Evolutionary conservation across 345 rosid species (phyloP).

Genomic region (Fremontodendron californicum): DNA sequence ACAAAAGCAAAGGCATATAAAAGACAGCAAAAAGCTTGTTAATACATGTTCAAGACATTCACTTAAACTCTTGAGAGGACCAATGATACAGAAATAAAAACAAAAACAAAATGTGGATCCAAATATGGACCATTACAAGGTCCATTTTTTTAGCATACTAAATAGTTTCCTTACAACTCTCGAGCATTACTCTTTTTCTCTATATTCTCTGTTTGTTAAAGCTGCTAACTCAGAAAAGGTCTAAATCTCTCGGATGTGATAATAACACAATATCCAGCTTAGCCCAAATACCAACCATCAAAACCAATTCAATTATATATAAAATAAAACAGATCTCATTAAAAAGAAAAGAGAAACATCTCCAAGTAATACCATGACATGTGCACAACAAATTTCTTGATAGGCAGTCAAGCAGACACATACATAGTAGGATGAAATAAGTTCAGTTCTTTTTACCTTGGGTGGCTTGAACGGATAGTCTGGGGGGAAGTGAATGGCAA

Average conservation of each 20-base stretch:
- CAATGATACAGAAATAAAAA: not conserved
- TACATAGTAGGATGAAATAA: not conserved
- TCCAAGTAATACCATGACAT: not conserved
- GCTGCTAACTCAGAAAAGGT: not conserved
- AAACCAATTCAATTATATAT: not conserved
- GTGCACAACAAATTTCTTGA: not conserved
- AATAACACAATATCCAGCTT: not conserved
- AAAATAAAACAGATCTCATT: not conserved
- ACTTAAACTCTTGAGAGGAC: not conserved
- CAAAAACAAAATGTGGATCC: not conserved
- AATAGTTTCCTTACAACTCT: not conserved
- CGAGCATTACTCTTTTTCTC: not conserved
- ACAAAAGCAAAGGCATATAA: not conserved
- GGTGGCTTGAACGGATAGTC: constrained; percentile 83
- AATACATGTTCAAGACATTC: not conserved
- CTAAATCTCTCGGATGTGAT: not conserved
- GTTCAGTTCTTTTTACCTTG: constrained; percentile 31
- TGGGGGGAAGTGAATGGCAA: constrained; percentile 76
- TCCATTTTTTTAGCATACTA: not conserved
- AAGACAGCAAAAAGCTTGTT: not conserved
- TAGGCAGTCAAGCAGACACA: not conserved
- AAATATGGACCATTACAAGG: not conserved
- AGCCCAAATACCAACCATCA: not conserved
- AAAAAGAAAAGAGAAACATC: not conserved
- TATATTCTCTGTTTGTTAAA: not conserved